Evolutionary conservation across 148 eudicot genomes (phyloP).

Genomic region (Arctostaphylos glauca): DNA sequence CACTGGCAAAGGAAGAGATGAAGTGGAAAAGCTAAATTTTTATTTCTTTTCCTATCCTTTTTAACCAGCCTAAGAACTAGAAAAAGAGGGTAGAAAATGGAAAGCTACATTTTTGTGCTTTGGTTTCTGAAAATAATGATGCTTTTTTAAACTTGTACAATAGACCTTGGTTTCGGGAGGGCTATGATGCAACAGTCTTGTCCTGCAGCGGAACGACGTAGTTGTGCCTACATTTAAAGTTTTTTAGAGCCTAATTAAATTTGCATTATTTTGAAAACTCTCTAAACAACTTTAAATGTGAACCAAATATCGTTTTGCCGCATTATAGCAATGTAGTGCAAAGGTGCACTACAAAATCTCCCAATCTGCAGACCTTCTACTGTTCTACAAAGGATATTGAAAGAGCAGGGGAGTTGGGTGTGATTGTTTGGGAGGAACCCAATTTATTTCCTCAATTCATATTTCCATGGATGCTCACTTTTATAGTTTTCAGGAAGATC

Average conservation of each 20-base stretch:
- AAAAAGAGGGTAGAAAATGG: not conserved
- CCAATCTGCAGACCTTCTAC: too few relatives aligned
- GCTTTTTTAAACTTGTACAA: not conserved
- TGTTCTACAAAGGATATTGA: too few relatives aligned
- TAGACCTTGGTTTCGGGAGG: not conserved
- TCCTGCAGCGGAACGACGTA: too few relatives aligned
- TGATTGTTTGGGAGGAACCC: not conserved
- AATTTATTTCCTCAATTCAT: not conserved
- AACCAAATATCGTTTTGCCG: too few relatives aligned
- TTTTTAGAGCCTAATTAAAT: too few relatives aligned
- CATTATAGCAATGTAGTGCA: too few relatives aligned
- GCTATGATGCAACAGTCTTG: too few relatives aligned
- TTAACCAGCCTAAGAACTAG: not conserved
- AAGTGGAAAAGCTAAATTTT: not conserved
- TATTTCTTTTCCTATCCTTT: not conserved
- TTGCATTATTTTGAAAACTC: too few relatives aligned
- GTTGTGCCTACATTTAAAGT: too few relatives aligned
- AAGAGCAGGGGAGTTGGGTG: too few relatives aligned
- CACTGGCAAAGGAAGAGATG: not conserved
- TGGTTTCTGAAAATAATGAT: not conserved
- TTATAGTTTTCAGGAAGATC: conserved; percentile 66
- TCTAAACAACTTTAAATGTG: too few relatives aligned
- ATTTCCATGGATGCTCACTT: not conserved
- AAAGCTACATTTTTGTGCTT: not conserved
- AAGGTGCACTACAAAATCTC: too few relatives aligned